Percentiles rank a stretch among this genome's conserved stretches.
These are phyloP conservation scores for Lavandula angustifolia DNA, from an alignment of 257 asterid species.

Conservation along the genomic window DNA sequence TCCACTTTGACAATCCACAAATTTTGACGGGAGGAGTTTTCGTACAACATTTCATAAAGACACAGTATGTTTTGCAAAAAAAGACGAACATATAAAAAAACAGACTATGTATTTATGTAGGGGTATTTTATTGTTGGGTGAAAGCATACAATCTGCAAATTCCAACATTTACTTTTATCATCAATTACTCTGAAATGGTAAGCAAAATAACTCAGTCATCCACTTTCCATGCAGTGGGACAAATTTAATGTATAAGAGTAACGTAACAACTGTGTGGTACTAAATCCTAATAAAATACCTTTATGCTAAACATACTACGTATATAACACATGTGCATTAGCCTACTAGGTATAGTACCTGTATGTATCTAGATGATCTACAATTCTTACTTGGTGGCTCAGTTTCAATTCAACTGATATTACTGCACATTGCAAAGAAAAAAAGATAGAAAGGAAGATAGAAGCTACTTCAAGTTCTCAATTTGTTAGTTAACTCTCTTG, in stretches of 20 bases:
- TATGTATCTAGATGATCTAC: neutral
- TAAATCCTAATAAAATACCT: too few relatives aligned
- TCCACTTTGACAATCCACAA: neutral
- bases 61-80: too few relatives aligned
- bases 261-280: neutral
- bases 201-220: neutral
- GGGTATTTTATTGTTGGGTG: too few relatives aligned
- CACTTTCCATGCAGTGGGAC: neutral
- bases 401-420: neutral
- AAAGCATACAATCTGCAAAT: neutral
- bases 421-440: neutral
- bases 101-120: too few relatives aligned
- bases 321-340: neutral
- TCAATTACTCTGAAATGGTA: neutral
- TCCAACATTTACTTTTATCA: neutral
- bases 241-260: neutral
- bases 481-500: too few relatives aligned
- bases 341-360: too few relatives aligned
- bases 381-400: slow-evolving; percentile 9
- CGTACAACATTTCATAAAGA: too few relatives aligned
- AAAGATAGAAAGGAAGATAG: neutral
- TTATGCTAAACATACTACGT: neutral
- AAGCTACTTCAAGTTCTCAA: neutral
- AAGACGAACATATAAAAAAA: too few relatives aligned
- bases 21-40: too few relatives aligned